Conservation (phyloP, 495 filamentous ascomycete species). For the Neurospora intermedia region DNA sequence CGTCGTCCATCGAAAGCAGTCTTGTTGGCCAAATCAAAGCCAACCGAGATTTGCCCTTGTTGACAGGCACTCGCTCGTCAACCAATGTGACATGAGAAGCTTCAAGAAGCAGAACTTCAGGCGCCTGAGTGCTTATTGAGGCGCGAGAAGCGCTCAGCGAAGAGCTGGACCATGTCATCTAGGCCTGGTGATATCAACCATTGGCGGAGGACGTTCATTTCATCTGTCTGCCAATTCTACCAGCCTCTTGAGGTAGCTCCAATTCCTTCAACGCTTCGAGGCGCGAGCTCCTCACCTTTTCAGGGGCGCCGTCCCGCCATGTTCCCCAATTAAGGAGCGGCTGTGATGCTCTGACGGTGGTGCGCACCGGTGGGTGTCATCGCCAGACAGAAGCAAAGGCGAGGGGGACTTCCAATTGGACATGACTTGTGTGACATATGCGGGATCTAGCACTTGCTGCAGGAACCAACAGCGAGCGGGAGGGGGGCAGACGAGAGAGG, state of each 20-base stretch:
- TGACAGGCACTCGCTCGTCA: not conserved
- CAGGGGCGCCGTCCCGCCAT: not conserved
- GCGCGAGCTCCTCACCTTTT: not conserved
- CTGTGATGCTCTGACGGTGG: not conserved
- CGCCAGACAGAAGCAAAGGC: conserved; percentile 7
- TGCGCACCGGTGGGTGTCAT: conserved; percentile 5
- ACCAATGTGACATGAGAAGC: not conserved
- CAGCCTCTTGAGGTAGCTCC: not conserved
- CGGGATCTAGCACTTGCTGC: conserved; percentile 14
- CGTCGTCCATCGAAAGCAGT: not conserved
- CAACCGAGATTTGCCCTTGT: not conserved
- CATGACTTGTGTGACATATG: conserved; percentile 15
- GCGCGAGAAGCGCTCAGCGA: not conserved
- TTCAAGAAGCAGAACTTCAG: not conserved
- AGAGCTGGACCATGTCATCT: not conserved
- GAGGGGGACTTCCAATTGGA: conserved; percentile 11
- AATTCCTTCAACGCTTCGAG: not conserved
- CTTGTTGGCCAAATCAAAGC: not conserved
- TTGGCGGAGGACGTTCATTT: not conserved
- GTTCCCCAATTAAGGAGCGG: not conserved
- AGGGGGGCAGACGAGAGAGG: not conserved
- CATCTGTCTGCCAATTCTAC: not conserved
- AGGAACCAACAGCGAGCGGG: conserved; percentile 15
- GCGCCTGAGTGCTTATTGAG: not conserved
- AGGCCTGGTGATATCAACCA: not conserved